Evolutionary conservation across 257 asterid genomes (phyloP), one percentile per base, ranked within the genome.

Genomic region (Haberlea rhodopensis): DNA sequence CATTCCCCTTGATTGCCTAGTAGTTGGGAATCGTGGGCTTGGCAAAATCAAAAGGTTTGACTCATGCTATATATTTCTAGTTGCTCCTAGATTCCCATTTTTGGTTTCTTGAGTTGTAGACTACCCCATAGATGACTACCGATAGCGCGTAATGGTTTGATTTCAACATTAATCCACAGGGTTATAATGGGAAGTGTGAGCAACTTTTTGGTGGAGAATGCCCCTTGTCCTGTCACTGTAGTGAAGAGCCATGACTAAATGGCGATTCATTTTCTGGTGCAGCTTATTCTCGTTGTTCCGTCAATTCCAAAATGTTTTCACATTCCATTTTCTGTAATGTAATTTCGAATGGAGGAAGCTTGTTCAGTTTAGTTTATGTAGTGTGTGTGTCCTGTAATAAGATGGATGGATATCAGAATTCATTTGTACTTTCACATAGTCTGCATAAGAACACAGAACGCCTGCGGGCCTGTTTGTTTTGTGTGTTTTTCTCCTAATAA

Each of bases 151-250:
- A 26, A 32, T 61, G 52, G 40, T 40, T 53, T 25, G 61, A 24
- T 75, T 72, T 58, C 4, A 8, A 48, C 53, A 18, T 34, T 32
- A 62, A 28, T 71, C 62, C 54, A 78, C 89, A 87, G 97, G 87
- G 97, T 69, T 43, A 75, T 87, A n/a, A 87, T 90, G 94, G 97
- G 97, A 49, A 91, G 96, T 66, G 97, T 88, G 15, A 88, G 97
- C 80, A 91, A 84, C 81, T 81, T 60, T 64, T 95, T 86, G 67
- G 96, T 91, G 79, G 86, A 81, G 68, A 79, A 91, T 53, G 95
- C 96, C 69, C 3, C 88, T 8, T 81, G 96, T 37, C 97, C 97
- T 0, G 91, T 91, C 53, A 91, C 97, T 1, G 94, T 91, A 18
- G 95, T 91, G 74, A 91, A 88, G 86, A 40, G 51, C 34, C 85